Percentiles rank a stretch among this genome's conserved stretches.
phyloP scores from a whole-genome alignment of 306 rosid species.

The Argentina anserina region DNA sequence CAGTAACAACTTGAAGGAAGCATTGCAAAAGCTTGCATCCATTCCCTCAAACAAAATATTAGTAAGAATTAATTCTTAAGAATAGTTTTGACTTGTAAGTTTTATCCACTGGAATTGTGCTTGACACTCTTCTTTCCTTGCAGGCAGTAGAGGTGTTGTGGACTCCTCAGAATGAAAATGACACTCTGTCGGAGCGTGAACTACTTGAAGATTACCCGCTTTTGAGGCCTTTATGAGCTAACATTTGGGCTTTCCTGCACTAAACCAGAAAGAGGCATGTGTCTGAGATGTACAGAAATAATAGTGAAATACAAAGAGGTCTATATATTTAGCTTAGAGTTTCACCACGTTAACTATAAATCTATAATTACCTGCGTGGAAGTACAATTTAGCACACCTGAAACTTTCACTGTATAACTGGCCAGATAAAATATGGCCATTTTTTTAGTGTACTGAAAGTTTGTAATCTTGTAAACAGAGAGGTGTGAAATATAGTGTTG shows the following conservation, averaged over 20 bases:
- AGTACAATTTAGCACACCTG: background rate
- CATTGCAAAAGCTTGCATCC: constrained; percentile 89
- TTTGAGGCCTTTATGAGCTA: constrained; percentile 71
- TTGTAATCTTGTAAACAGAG: background rate
- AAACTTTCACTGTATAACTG: background rate
- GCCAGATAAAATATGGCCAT: background rate
- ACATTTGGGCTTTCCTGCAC: background rate
- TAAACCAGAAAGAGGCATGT: background rate
- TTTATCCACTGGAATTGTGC: background rate
- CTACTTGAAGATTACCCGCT: constrained; percentile 97
- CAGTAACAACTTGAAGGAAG: constrained; percentile 82
- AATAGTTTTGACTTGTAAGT: background rate
- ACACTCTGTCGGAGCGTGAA: constrained; percentile 86
- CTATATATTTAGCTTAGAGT: background rate
- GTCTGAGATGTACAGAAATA: constrained; percentile 22
- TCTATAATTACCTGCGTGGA: background rate
- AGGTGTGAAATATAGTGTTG: background rate
- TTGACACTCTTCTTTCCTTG: constrained; percentile 5
- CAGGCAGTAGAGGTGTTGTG: constrained; percentile 99
- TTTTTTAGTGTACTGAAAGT: background rate
- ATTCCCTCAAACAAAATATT: constrained; percentile 77
- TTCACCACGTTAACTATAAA: background rate
- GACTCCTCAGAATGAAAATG: constrained; percentile 99
- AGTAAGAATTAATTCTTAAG: constrained; percentile 40
- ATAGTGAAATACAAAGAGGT: constrained; percentile 19